Base-by-base conservation (phyloP, 768 basidiomycete species). In the Phylloporus scabripes region DNA sequence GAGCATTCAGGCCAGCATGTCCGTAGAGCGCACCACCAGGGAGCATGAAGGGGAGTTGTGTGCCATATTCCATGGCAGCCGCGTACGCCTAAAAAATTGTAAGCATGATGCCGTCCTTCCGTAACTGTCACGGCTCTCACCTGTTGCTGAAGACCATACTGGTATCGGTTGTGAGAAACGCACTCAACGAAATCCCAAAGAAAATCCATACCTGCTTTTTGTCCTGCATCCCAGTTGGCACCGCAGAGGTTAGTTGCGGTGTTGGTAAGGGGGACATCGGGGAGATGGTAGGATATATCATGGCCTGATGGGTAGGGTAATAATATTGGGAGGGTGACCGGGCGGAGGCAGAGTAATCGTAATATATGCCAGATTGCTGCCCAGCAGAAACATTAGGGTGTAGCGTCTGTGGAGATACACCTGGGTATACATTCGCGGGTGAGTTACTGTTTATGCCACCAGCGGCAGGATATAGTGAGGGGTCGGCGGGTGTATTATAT, bases 271-370 rank as follows among this genome's bases (percentile, higher is more conserved):
- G 74, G 5, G 81, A 79, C 46, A 77, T 75, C 23, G 76, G 66
- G 12, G 77, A 70, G 23, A 74, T 72, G 11, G 72, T 63, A 50
- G 79, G 74, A 63, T 81, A 85, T 51, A 85, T 69, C 60, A 85
- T 72, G 6, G 78, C 67, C 58, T 82, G 83, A 51, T 72, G 74
- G 12, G 76, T 59, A 24, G 79, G 72, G 59, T 81, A 84, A 59
- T 74, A 87, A 59, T 74, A 86, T 51, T 79, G 83, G 11, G 82
- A 78, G 10, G 76, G 69, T 4, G 76, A 72, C 38, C 76, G 74
- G 40, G 73, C 68, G 11, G 71, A 59, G 15, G 69, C 70, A 43
- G 72, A 62, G 56, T 79, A 86, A 57, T 83, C 82, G 46, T 79
- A 85, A 65, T 79, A 85, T 45, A 80, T 53, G 32, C 73, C 73